phyloP scores from a whole-genome alignment of 2,329 filamentous ascomycete genomes.

The Podosphaera xanthii region DNA sequence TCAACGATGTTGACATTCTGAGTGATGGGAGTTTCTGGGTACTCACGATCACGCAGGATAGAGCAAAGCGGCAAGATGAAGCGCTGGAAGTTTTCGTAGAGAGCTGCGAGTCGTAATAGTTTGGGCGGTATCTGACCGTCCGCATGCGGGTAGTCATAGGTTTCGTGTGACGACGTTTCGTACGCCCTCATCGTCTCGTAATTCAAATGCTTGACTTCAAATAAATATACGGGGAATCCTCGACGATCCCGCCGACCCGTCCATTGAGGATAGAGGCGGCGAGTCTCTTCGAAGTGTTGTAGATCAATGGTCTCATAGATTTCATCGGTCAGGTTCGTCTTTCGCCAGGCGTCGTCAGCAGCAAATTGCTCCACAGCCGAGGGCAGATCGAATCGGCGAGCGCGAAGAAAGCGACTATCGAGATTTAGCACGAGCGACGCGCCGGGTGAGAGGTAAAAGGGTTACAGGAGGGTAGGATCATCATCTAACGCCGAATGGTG shows the following conservation, averaged over 20 bases:
- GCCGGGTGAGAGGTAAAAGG: neutral
- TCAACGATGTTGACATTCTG: constrained; percentile 91
- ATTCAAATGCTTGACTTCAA: constrained; percentile 65
- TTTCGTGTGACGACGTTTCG: constrained; percentile 35
- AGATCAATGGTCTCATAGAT: constrained; percentile 75
- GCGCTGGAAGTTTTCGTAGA: constrained; percentile 79
- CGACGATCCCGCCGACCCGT: constrained; percentile 74
- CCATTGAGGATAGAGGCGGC: constrained; percentile 82
- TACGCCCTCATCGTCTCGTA: constrained; percentile 61
- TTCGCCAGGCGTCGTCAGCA: constrained; percentile 72
- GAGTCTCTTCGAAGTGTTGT: constrained; percentile 60
- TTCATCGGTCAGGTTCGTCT: constrained; percentile 51
- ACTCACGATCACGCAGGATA: constrained; percentile 44
- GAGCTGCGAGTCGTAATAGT: constrained; percentile 66
- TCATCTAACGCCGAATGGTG: constrained; percentile 40
- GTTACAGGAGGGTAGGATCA: constrained; percentile 49
- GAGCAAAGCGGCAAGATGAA: constrained; percentile 76
- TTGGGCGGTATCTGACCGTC: constrained; percentile 48
- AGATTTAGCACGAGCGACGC: neutral
- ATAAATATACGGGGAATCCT: constrained; percentile 81
- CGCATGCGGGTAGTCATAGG: constrained; percentile 35
- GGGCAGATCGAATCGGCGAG: constrained; percentile 53
- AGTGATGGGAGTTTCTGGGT: constrained; percentile 66
- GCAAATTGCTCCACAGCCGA: constrained; percentile 70
- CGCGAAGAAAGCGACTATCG: constrained; percentile 59